Conservation (phyloP, 345 rosid genomes). For the Tarenaya hassleriana region DNA sequence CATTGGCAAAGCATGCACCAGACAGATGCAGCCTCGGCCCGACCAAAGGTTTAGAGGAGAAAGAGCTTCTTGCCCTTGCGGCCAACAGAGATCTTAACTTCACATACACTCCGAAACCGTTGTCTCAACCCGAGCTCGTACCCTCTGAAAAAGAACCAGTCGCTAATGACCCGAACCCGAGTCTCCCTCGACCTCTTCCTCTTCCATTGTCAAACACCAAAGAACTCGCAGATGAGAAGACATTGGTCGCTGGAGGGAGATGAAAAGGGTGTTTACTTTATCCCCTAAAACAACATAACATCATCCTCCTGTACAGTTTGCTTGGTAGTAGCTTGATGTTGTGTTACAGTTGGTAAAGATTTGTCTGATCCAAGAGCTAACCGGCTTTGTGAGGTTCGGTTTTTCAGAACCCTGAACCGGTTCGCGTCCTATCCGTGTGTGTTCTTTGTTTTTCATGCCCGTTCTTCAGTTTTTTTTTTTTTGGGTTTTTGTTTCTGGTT, state of each 20-base stretch:
- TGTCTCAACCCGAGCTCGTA: no score
- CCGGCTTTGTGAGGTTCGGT: constrained; percentile 25
- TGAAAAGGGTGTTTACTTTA: background rate
- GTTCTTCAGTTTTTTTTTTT: no score
- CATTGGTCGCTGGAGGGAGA: constrained; percentile 26
- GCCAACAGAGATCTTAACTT: constrained; percentile 81
- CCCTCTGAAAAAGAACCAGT: constrained; percentile 23
- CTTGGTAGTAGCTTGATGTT: constrained; percentile 1
- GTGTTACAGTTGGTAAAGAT: constrained; percentile 14
- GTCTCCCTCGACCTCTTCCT: constrained; percentile 24
- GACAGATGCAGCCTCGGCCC: constrained; percentile 79
- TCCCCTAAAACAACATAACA: background rate
- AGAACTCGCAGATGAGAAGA: constrained; percentile 6
- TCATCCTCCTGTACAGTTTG: constrained; percentile 28
- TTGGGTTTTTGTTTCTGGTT: no score
- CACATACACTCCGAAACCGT: constrained; percentile 48
- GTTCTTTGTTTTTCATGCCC: no score
- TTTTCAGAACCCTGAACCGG: constrained; percentile 21
- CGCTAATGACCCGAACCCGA: constrained; percentile 4
- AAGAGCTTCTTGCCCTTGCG: constrained; percentile 80
- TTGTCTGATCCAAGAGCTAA: constrained; percentile 12
- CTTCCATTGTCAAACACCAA: no score
- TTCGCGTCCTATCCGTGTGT: no score
- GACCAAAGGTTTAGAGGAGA: constrained; percentile 79
- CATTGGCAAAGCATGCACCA: constrained; percentile 73